Evolutionary conservation across 2,329 filamentous ascomycete species (phyloP), one percentile per base, ranked within the genome.

Genomic region (Mycosphaerelloides madeirae): DNA sequence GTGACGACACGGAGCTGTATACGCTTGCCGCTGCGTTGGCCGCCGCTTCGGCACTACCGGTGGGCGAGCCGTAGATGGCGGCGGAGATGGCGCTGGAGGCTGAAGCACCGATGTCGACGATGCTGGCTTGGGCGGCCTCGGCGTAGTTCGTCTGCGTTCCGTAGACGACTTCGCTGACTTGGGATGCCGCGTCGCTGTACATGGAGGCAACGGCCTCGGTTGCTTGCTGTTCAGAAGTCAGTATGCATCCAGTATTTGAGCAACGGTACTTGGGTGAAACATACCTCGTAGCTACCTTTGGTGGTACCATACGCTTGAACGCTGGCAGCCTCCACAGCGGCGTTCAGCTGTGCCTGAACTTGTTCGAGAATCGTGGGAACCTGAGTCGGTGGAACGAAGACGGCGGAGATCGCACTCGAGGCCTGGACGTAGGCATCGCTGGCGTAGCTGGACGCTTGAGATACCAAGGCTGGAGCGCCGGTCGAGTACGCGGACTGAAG

Each of bases 401-500:
- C 65, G 5, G 71, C 68, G 37, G 64, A 64, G 6, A 76, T 65
- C 29, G 69, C 73, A 1, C 67, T 72, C 1, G 69, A 69, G 35
- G 70, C 70, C 11, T 69, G 71, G 22, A 65, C 65, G 49, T 75
- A 76, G 0, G 64, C 69, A 31, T 63, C 65, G 40, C 68, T 72
- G 9, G 74, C 74, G 38, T 75, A 73, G 45, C 74, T 79, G 8
- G 76, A 78, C 70, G 77, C 16, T 18, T 71, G 76, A 3, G 75
- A 75, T 5, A 48, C 49, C 6, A 76, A 70, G 1, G 74, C 80
- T 0, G 79, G 74, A 2, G 77, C 68, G 1, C 81, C 84, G 0
- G 81, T 86, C 18, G 80, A 79, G 59, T 91, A 93, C 0, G 81
- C 85, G 3, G 78, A 82, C 44, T 79, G 78, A 11, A 95, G 74